Evolutionary conservation across 768 basidiomycete genomes (phyloP), one percentile per base, ranked within the genome.

Genomic region (Pleurotus sapidus): DNA sequence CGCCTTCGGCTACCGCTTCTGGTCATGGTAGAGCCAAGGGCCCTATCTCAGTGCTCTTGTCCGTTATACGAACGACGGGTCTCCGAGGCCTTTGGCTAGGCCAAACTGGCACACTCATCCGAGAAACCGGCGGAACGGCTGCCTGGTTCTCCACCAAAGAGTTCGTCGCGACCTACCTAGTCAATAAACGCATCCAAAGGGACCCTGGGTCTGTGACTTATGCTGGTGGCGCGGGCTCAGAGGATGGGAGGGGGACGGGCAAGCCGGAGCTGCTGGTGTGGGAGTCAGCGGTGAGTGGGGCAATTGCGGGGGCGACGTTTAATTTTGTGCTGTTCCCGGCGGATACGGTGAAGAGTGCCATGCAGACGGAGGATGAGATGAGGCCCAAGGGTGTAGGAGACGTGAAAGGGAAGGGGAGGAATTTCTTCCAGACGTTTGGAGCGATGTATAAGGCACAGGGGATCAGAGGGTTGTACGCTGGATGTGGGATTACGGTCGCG

Each of bases 121-220:
- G 91, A 51, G 93, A 96, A 70, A 91, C 89, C 0, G 93, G 94
- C 12, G 92, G 93, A 3, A 83, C 84, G 12, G 85, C 88, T 0
- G 89, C 90, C 7, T 96, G 93, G 93, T 96, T 98, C 70, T 76
- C 80, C 30, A 83, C 87, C 9, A 97, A 95, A 68, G 92, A 95
- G 68, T 76, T 85, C 60, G 78, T 91, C 57, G 84, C 87, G 1
- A 77, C 83, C 23, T 64, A 74, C 15, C 85, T 96, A 46, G 73
- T 90, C 42, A 70, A 79, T 4, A 77, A 78, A 46, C 78, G 83
- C 43, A 57, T 58, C 5, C 43, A 63, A 18, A 56, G 60, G 40
- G 57, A 58, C 54, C 48, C 57, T 46, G 58, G 59, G 54, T 58
- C 57, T 15, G 56, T 62, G 18, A 57, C 60, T 4, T 61, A 61